These are phyloP conservation scores for Monosporascus sp. DNA, from an alignment of 2,329 filamentous ascomycete genomes.

Conservation along the genomic window DNA sequence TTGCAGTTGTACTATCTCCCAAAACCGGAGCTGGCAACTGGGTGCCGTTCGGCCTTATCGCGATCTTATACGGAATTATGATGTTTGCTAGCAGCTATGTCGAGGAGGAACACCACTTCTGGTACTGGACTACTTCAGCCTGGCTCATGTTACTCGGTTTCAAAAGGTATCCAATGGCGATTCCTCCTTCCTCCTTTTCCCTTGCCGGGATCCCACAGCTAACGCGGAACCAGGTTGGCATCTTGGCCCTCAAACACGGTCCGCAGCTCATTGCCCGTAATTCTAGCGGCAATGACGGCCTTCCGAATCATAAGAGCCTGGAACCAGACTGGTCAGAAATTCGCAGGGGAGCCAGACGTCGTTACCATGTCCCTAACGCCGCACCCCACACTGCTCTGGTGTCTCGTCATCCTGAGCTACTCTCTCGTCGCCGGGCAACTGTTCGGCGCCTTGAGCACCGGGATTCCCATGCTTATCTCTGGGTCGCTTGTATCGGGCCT, in stretches of 20 bases:
- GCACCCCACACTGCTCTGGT: constrained; percentile 68
- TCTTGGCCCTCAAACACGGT: constrained; percentile 19
- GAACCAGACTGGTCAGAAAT: constrained; percentile 98
- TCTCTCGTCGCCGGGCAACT: constrained; percentile 48
- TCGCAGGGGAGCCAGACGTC: constrained; percentile 84
- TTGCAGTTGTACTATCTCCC: constrained; percentile 36
- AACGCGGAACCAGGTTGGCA: constrained; percentile 1
- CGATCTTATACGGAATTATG: constrained; percentile 68
- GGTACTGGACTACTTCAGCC: constrained; percentile 82
- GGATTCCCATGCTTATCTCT: constrained; percentile 35
- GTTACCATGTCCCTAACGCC: constrained; percentile 64
- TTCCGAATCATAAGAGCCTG: constrained; percentile 70
- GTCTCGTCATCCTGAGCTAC: constrained; percentile 65
- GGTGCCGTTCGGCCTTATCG: constrained; percentile 44
- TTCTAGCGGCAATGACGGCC: constrained; percentile 48
- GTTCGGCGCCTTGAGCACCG: constrained; percentile 33
- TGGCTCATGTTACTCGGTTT: constrained; percentile 58
- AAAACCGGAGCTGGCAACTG: constrained; percentile 23
- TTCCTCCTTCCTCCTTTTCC: background rate
- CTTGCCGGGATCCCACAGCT: background rate
- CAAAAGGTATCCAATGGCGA: constrained; percentile 29
- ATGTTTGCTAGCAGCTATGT: constrained; percentile 99
- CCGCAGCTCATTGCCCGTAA: constrained; percentile 20
- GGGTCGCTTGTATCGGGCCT: constrained; percentile 38
- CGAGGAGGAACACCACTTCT: constrained; percentile 97